Conservation (phyloP, 768 basidiomycete genomes). For the Mycena crocata region DNA sequence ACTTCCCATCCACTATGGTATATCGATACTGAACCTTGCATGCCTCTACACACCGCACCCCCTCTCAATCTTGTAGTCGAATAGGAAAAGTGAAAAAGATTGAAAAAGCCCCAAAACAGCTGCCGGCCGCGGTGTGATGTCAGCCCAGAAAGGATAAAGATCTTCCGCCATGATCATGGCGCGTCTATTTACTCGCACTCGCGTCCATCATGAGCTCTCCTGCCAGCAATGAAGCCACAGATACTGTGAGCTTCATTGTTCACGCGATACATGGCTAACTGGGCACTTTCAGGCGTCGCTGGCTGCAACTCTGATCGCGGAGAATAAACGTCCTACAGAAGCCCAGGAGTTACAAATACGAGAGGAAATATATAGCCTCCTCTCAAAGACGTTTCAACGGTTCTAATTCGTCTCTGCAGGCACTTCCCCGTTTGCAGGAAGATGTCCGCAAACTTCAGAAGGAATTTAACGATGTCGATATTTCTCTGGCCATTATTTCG, state of each 20-base stretch:
- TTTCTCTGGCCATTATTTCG: constrained; percentile 25
- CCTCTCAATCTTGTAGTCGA: constrained; percentile 31
- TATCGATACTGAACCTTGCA: constrained; percentile 33
- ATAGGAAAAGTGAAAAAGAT: constrained; percentile 29
- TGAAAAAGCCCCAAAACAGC: constrained; percentile 5
- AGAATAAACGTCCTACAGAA: constrained; percentile 22
- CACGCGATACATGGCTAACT: neutral
- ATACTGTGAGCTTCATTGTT: constrained; percentile 6
- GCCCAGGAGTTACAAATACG: constrained; percentile 18
- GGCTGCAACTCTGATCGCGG: constrained; percentile 14
- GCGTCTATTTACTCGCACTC: neutral
- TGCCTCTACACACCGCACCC: constrained; percentile 8
- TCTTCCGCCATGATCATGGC: no score
- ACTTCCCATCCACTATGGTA: constrained; percentile 34
- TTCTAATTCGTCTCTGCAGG: no score
- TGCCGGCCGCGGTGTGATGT: neutral
- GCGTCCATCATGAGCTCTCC: neutral
- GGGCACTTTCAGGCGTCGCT: neutral
- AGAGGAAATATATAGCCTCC: no score
- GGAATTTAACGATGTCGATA: constrained; percentile 29
- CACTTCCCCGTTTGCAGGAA: constrained; percentile 19
- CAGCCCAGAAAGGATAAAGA: no score
- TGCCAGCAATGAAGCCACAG: neutral
- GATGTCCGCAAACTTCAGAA: constrained; percentile 4
- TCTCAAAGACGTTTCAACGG: no score